A percentile compares a stretch with the other conserved stretches of the same genome.
phyloP scores from a whole-genome alignment of 2,329 filamentous ascomycete species.

The Berkeleyomyces basicola region DNA sequence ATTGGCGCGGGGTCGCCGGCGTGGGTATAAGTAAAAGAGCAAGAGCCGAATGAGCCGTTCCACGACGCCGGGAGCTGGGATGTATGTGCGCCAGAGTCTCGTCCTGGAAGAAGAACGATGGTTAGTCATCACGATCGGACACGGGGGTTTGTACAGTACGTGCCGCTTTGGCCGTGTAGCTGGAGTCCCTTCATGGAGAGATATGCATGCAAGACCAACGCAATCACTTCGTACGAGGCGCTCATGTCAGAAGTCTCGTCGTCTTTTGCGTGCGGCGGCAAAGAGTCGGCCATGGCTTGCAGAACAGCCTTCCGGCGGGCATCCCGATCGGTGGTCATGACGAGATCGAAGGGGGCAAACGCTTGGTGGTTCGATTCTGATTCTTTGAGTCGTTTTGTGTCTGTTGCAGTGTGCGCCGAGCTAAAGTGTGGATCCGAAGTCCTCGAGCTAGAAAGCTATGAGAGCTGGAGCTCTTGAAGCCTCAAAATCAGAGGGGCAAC shows the following conservation, averaged over 20 bases:
- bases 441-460: no score
- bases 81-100: slow-evolving; percentile 36
- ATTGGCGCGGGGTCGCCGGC: slow-evolving; percentile 72
- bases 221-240: slow-evolving; percentile 65
- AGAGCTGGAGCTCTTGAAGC: not conserved
- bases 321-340: slow-evolving; percentile 19
- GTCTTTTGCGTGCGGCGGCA: slow-evolving; percentile 35
- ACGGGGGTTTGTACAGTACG: not conserved
- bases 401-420: no score
- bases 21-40: slow-evolving; percentile 77
- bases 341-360: not conserved
- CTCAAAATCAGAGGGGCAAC: not conserved
- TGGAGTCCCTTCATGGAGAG: slow-evolving; percentile 68
- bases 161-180: slow-evolving; percentile 23
- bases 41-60: slow-evolving; percentile 56
- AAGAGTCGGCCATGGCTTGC: slow-evolving; percentile 40
- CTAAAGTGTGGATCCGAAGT: no score
- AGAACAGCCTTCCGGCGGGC: slow-evolving; percentile 31
- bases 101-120: slow-evolving; percentile 25
- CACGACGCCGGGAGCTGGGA: slow-evolving; percentile 57
- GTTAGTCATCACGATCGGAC: not conserved
- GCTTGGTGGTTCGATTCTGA: not conserved
- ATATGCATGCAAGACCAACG: slow-evolving; percentile 68
- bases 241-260: slow-evolving; percentile 47
- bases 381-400: not conserved